phyloP scores from a whole-genome alignment of 2,329 filamentous ascomycete genomes.

The Sporothrix globosa region DNA sequence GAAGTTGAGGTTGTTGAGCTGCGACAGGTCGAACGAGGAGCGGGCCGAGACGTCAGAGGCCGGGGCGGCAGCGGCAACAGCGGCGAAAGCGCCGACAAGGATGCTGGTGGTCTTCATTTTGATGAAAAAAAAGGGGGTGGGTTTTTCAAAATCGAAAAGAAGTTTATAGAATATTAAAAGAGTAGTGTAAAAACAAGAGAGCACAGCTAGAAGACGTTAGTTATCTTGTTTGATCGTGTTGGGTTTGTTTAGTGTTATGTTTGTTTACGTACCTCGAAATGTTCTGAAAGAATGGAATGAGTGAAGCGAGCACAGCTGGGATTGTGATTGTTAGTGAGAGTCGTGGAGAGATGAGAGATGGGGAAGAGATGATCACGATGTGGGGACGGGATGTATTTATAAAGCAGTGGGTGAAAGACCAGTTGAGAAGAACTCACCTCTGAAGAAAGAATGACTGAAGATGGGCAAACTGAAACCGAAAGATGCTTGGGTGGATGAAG shows the following conservation, averaged over 20 bases:
- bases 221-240: constrained; percentile 31
- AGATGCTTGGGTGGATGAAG: constrained; percentile 44
- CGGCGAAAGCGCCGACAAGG: constrained; percentile 51
- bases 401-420: not conserved
- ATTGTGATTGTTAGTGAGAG: not conserved
- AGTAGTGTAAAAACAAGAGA: constrained; percentile 45
- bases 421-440: constrained; percentile 45
- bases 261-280: constrained; percentile 45
- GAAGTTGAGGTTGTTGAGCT: constrained; percentile 49
- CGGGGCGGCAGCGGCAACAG: constrained; percentile 51
- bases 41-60: constrained; percentile 46
- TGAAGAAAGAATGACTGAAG: constrained; percentile 50
- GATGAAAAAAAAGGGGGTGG: constrained; percentile 37
- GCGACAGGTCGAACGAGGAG: constrained; percentile 46
- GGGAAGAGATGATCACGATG: not conserved
- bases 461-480: constrained; percentile 40
- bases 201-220: constrained; percentile 48
- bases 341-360: not conserved
- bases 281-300: constrained; percentile 48
- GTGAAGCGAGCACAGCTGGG: constrained; percentile 55
- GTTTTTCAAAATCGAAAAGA: constrained; percentile 32
- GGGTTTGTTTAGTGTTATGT: not conserved
- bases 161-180: constrained; percentile 36
- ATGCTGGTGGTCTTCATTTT: constrained; percentile 56
- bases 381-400: constrained; percentile 12